Evolutionary conservation across 2,329 filamentous ascomycete genomes (phyloP).

Genomic region (Endoconidiophora polonica): DNA sequence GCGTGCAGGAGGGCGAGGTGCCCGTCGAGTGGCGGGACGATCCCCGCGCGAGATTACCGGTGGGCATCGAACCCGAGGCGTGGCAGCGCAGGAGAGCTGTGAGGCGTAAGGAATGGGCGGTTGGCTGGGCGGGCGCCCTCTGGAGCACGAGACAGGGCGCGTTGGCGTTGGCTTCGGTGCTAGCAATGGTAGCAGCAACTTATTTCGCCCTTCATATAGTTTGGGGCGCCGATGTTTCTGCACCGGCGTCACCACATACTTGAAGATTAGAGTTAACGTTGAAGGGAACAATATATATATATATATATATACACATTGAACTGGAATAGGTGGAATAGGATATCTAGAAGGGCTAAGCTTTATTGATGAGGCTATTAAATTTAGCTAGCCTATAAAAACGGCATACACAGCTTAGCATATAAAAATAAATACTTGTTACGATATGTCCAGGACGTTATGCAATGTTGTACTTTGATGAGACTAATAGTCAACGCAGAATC

Average conservation of each 20-base stretch:
- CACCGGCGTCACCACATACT: too few relatives aligned
- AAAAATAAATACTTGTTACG: too few relatives aligned
- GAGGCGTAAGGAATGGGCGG: conserved; percentile 28
- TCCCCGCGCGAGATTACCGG: conserved; percentile 29
- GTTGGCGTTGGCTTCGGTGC: conserved; percentile 26
- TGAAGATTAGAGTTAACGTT: background rate
- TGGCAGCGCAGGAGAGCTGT: conserved; percentile 35
- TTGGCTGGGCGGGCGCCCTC: conserved; percentile 38
- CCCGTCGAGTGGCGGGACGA: conserved; percentile 20
- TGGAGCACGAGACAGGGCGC: conserved; percentile 37
- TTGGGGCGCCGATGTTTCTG: background rate
- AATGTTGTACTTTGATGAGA: too few relatives aligned
- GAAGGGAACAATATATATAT: too few relatives aligned
- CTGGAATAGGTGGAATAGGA: too few relatives aligned
- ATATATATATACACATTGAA: too few relatives aligned
- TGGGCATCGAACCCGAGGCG: conserved; percentile 36
- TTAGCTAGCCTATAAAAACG: too few relatives aligned
- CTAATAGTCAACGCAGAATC: too few relatives aligned
- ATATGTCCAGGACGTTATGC: too few relatives aligned
- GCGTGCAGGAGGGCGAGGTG: conserved; percentile 6
- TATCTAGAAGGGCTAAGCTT: too few relatives aligned
- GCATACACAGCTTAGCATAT: too few relatives aligned
- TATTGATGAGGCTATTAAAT: too few relatives aligned
- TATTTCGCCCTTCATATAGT: conserved; percentile 22
- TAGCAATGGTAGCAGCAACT: conserved; percentile 25